phyloP scores from a whole-genome alignment of 2,329 filamentous ascomycete genomes.

The Calonectria pseudoturangicola region DNA sequence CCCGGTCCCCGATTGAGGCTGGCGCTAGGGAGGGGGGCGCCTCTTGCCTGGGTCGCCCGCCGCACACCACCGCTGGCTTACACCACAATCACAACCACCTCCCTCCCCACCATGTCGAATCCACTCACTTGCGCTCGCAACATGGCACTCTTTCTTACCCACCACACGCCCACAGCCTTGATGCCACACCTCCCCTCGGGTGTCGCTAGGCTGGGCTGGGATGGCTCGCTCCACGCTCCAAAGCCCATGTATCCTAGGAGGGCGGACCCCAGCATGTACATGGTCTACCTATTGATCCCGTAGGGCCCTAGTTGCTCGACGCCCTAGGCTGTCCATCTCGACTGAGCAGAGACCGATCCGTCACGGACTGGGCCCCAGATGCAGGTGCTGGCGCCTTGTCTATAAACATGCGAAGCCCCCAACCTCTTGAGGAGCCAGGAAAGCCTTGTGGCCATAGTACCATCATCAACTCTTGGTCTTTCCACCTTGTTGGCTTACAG shows the following conservation, averaged over 20 bases:
- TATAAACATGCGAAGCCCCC: constrained; percentile 55
- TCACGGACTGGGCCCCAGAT: constrained; percentile 52
- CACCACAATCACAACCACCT: constrained; percentile 15
- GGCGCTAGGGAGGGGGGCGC: constrained; percentile 34
- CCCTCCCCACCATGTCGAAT: constrained; percentile 14
- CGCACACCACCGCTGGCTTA: constrained; percentile 32
- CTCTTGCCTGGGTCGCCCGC: constrained; percentile 34
- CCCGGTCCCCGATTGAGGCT: constrained; percentile 44
- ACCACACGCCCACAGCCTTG: constrained; percentile 31
- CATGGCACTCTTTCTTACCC: constrained; percentile 31
- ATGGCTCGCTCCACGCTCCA: constrained; percentile 38
- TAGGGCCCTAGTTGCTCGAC: constrained; percentile 46
- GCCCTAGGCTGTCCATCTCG: constrained; percentile 42
- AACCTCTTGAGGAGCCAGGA: constrained; percentile 43
- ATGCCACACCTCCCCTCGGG: constrained; percentile 39
- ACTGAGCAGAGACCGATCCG: constrained; percentile 51
- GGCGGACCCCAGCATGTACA: constrained; percentile 40
- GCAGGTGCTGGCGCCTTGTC: constrained; percentile 54
- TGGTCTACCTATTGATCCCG: constrained; percentile 39
- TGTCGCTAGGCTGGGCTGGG: constrained; percentile 40
- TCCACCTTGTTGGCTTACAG: constrained; percentile 20
- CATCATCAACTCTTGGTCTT: constrained; percentile 32
- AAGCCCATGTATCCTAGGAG: constrained; percentile 46
- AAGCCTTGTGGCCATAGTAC: constrained; percentile 46
- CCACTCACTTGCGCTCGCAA: constrained; percentile 26